Percentiles rank a stretch among this genome's conserved stretches.
Evolutionary conservation across 2,329 filamentous ascomycete genomes (phyloP).

Genomic region (Sphaerulina musiva): DNA sequence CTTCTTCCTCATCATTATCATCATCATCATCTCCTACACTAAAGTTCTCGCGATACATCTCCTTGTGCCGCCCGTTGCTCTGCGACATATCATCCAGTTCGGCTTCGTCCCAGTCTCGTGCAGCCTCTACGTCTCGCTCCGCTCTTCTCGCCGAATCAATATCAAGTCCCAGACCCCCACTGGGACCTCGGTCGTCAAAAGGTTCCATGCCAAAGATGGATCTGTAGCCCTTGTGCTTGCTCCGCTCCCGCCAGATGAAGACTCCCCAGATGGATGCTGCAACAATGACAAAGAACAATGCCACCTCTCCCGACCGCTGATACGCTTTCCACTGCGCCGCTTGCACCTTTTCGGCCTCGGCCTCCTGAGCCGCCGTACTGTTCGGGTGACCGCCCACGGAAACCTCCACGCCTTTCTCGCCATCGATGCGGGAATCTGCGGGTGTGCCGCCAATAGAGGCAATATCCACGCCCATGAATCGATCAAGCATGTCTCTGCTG

Average conservation of each 20-base stretch:
- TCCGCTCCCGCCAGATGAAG: slow-evolving; percentile 54
- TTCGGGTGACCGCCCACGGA: slow-evolving; percentile 65
- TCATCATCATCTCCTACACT: slow-evolving; percentile 23
- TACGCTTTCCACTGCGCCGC: slow-evolving; percentile 86
- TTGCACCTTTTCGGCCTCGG: slow-evolving; percentile 66
- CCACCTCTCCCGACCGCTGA: slow-evolving; percentile 77
- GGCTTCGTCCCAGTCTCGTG: slow-evolving; percentile 53
- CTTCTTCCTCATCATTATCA: slow-evolving; percentile 2
- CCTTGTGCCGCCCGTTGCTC: slow-evolving; percentile 4
- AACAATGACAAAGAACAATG: slow-evolving; percentile 72
- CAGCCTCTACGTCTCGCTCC: slow-evolving; percentile 52
- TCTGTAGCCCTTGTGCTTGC: slow-evolving; percentile 42
- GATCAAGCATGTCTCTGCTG: slow-evolving; percentile 91
- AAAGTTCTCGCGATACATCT: slow-evolving; percentile 16
- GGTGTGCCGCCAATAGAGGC: slow-evolving; percentile 75
- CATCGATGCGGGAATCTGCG: slow-evolving; percentile 73
- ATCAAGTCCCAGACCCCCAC: slow-evolving; percentile 40
- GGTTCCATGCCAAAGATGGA: slow-evolving; percentile 36
- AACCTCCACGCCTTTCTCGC: slow-evolving; percentile 72
- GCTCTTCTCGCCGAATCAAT: slow-evolving; percentile 29
- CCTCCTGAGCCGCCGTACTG: slow-evolving; percentile 59
- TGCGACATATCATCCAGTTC: slow-evolving; percentile 50
- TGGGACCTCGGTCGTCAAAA: slow-evolving; percentile 39
- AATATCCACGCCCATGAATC: slow-evolving; percentile 91
- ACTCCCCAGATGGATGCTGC: slow-evolving; percentile 69